These are phyloP conservation scores for Lipomyces sp. DNA, from an alignment of 805 yeast genomes.

Conservation along the genomic window DNA sequence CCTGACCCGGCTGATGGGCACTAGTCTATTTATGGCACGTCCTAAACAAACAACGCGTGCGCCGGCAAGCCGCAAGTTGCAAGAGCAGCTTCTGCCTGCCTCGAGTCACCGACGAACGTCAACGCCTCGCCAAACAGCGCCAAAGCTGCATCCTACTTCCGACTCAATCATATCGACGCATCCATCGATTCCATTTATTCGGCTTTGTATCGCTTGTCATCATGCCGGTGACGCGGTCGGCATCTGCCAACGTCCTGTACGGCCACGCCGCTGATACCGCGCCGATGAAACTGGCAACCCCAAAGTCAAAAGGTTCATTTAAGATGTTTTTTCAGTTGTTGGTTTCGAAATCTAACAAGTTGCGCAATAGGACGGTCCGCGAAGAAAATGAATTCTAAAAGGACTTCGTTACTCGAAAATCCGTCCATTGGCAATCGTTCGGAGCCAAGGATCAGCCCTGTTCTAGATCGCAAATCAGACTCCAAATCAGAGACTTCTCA, in stretches of 20 bases:
- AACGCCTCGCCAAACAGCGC: too few relatives aligned
- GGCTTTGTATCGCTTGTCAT: background rate
- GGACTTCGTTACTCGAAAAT: slow-evolving; percentile 7
- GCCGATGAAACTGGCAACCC: slow-evolving; percentile 9
- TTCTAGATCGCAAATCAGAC: background rate
- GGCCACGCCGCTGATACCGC: background rate
- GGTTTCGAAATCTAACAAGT: background rate
- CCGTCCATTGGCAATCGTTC: background rate
- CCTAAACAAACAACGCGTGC: too few relatives aligned
- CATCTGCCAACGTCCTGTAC: slow-evolving; percentile 2
- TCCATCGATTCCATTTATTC: background rate
- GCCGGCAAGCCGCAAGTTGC: too few relatives aligned
- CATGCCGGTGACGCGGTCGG: slow-evolving; percentile 26
- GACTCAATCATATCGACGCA: background rate
- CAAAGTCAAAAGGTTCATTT: background rate
- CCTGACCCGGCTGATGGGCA: too few relatives aligned
- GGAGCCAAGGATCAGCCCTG: background rate
- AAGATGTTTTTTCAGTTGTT: background rate
- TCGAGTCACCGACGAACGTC: too few relatives aligned
- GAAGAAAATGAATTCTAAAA: background rate
- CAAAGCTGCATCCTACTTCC: slow-evolving; percentile 1
- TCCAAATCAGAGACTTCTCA: background rate
- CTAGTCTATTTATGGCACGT: too few relatives aligned
- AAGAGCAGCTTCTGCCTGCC: too few relatives aligned
- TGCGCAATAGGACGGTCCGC: background rate